These are phyloP conservation scores for Argentina anserina DNA, from an alignment of 306 rosid genomes.

Conservation along the genomic window DNA sequence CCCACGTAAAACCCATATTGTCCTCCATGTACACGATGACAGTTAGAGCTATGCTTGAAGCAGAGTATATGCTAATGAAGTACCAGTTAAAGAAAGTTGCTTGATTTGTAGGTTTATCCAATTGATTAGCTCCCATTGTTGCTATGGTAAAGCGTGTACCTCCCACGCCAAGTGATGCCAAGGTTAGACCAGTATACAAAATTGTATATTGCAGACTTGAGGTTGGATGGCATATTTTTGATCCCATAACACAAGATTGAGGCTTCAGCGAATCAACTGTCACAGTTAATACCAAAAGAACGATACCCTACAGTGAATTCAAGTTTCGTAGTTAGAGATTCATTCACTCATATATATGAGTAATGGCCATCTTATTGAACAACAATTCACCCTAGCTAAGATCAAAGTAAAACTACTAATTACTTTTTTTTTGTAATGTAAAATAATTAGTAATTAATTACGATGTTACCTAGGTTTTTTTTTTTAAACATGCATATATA, in stretches of 20 bases:
- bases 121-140: constrained; percentile 49
- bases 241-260: constrained; percentile 21
- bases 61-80: constrained; percentile 22
- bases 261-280: constrained; percentile 30
- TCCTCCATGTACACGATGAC: constrained; percentile 40
- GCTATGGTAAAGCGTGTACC: constrained; percentile 47
- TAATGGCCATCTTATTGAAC: no score
- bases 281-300: constrained; percentile 32
- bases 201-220: constrained; percentile 22
- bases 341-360: no score
- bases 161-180: constrained; percentile 40
- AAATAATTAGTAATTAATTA: no score
- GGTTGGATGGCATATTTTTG: constrained; percentile 29
- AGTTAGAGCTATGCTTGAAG: constrained; percentile 13
- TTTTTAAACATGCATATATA: no score
- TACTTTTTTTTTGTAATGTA: no score
- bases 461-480: no score
- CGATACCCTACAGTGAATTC: background rate
- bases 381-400: no score
- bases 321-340: background rate
- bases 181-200: constrained; percentile 25
- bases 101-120: constrained; percentile 27
- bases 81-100: constrained; percentile 46
- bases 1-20: constrained; percentile 36
- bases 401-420: no score